Base-by-base conservation (phyloP, 805 yeast species). In the Scheffersomyces spartinae region DNA sequence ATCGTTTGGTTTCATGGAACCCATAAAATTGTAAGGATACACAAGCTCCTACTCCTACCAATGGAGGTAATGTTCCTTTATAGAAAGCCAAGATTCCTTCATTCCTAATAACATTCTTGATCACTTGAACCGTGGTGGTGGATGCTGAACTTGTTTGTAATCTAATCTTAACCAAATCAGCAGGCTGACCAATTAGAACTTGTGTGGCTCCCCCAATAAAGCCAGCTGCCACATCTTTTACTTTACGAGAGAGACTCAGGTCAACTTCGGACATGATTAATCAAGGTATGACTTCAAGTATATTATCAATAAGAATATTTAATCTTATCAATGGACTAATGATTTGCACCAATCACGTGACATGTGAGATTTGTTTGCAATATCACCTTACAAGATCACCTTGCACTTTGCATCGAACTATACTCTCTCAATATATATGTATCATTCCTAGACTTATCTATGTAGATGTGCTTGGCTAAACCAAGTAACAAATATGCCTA, bases 21-120 rank as follows among this genome's bases (percentile, higher is more conserved):
- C 83, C 81, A 39, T 74, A 75, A 44, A 74, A 75, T 40, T 74
- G 83, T 17, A 74, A 50, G 2, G 79, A 71, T 6, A 74, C 83
- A 52, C 83, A 74, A 1, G 68, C 74, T 1, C 81, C 74, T 4
- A 61, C 67, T 1, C 67, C 67, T 29, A 60, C 45, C 14, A 61
- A 42, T 2, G 67, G 67, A 2, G 67, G 53, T 18, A 59, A 34
- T 0, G 67, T 61, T 5, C 67, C 67, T 31, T 61, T 61, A 38
- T 61, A 61, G 36, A 61, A 61, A 3, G 67, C 65, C 15, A 49
- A 37, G 4, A 51, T 22, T 3, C 67, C 67, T 40, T 61, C 67
- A 32, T 60, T 56, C 16, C 45, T 39, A 9, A 61, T 11, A 13
- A 60, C 66, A 20, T 50, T 47, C 28, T 39, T 43, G 26, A 61